Conservation (phyloP, 306 rosid genomes). For the Castanea sativa region DNA sequence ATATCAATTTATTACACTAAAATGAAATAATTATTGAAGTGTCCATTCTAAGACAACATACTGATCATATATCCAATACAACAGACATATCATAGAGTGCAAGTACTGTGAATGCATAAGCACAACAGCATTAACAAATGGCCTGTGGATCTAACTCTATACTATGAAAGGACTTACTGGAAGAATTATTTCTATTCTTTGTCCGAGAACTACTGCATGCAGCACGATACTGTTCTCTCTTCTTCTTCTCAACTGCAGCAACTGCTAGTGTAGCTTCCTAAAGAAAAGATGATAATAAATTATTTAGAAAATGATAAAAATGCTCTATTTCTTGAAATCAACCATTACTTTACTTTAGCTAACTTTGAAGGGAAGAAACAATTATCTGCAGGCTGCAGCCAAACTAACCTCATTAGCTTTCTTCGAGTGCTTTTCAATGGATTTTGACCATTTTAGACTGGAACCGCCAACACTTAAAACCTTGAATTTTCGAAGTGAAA, state of each 20-base stretch:
- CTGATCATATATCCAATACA: not conserved
- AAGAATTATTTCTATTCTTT: constrained; percentile 54
- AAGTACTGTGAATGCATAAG: not conserved
- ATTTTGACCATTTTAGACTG: constrained; percentile 98
- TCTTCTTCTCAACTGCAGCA: constrained; percentile 89
- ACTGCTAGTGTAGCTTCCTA: constrained; percentile 96
- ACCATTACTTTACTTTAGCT: constrained; percentile 3
- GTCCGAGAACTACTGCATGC: constrained; percentile 45
- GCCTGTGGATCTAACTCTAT: constrained; percentile 6
- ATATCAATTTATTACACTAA: constrained; percentile 12
- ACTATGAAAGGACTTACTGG: constrained; percentile 46
- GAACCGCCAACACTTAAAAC: constrained; percentile 93
- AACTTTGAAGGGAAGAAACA: constrained; percentile 4
- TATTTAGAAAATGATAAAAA: constrained; percentile 3
- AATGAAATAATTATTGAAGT: not conserved
- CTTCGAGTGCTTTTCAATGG: constrained; percentile 86
- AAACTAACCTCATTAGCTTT: constrained; percentile 89
- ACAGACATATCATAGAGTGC: not conserved
- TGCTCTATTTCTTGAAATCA: constrained; percentile 13
- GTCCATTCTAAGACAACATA: not conserved
- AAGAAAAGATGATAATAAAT: constrained; percentile 23
- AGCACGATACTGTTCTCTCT: constrained; percentile 64
- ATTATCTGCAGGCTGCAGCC: constrained; percentile 5
- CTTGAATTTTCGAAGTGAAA: constrained; percentile 87
- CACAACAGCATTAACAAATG: constrained; percentile 6